Conservation (phyloP, 345 rosid genomes). For the Gossypium ekmanianum region DNA sequence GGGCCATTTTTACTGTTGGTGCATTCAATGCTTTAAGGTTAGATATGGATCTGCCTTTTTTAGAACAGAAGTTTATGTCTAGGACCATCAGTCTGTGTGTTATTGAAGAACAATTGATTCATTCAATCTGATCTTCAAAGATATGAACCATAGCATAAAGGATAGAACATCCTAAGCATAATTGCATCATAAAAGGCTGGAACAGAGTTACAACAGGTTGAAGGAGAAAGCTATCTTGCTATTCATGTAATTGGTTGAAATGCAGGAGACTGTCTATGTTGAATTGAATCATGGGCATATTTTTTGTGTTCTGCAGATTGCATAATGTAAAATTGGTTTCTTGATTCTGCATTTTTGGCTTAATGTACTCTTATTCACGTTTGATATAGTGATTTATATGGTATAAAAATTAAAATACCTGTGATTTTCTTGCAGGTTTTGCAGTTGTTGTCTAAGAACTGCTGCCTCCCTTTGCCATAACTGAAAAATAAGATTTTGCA, state of each 20-base stretch:
- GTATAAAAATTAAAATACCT: slow-evolving; percentile 40
- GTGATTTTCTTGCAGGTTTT: slow-evolving; percentile 70
- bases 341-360: neutral
- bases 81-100: neutral
- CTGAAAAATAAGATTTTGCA: slow-evolving; percentile 35
- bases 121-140: neutral
- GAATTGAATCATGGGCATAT: slow-evolving; percentile 5
- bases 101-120: slow-evolving; percentile 1
- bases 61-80: neutral
- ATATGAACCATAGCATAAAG: neutral
- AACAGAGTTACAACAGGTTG: neutral
- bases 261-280: neutral
- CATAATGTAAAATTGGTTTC: neutral
- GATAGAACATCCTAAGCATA: neutral
- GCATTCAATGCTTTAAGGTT: slow-evolving; percentile 2
- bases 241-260: neutral
- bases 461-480: slow-evolving; percentile 84
- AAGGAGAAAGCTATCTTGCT: neutral
- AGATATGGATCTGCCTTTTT: neutral
- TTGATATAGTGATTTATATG: neutral
- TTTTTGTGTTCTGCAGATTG: slow-evolving; percentile 2
- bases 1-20: slow-evolving; percentile 7
- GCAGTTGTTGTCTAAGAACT: slow-evolving; percentile 65
- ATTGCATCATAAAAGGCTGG: neutral
- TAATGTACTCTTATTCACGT: neutral